phyloP scores from a whole-genome alignment of 768 basidiomycete genomes.

The Hypholoma sublateritium region DNA sequence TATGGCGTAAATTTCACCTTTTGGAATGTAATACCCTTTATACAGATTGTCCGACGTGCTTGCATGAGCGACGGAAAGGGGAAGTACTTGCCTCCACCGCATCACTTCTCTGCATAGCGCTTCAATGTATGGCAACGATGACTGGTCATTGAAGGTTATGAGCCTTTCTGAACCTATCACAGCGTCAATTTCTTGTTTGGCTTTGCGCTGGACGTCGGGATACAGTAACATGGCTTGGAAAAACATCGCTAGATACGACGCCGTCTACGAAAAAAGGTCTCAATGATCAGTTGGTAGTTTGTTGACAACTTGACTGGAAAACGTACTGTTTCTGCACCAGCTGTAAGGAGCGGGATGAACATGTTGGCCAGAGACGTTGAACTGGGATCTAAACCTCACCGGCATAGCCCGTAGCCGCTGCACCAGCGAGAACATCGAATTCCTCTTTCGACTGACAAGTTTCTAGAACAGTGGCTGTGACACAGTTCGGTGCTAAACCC shows the following conservation, averaged over 20 bases:
- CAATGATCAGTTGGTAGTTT: background rate
- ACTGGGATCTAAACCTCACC: background rate
- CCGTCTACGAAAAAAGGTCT: background rate
- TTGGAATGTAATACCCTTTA: slow-evolving; percentile 6
- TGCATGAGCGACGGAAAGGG: slow-evolving; percentile 1
- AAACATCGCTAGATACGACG: background rate
- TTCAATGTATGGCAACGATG: background rate
- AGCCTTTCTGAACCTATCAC: background rate
- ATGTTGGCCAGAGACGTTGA: too few relatives aligned
- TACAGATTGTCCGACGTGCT: background rate
- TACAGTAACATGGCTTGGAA: background rate
- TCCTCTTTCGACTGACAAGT: background rate
- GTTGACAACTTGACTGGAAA: background rate
- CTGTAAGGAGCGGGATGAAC: background rate
- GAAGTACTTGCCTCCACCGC: background rate
- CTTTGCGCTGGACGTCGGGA: slow-evolving; percentile 1
- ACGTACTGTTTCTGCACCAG: slow-evolving; percentile 4
- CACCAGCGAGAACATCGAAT: background rate
- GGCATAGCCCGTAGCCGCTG: background rate
- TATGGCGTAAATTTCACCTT: background rate
- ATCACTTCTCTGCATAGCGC: background rate
- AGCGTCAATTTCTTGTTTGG: background rate
- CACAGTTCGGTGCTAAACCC: background rate
- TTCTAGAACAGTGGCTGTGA: background rate
- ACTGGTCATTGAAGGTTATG: background rate